Percentiles rank a stretch among this genome's conserved stretches.
These are phyloP conservation scores for Akanthomyces muscarius DNA, from an alignment of 2,329 filamentous ascomycete species.

Conservation along the genomic window DNA sequence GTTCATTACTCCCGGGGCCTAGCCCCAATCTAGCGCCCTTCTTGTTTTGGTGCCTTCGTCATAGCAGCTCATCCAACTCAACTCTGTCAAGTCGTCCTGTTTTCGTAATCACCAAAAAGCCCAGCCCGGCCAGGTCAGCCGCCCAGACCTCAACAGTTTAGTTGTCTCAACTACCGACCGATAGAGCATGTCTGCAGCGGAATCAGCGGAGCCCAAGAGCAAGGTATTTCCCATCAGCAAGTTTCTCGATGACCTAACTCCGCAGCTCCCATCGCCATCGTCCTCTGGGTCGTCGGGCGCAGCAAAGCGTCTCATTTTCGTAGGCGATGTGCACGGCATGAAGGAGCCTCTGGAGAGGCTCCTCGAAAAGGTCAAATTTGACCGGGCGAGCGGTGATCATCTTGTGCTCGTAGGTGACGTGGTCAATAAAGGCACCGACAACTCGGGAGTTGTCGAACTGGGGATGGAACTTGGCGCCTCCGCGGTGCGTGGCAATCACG, in stretches of 20 bases:
- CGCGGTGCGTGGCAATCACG: slow-evolving; percentile 81
- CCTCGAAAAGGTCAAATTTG: slow-evolving; percentile 62
- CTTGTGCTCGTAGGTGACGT: slow-evolving; percentile 71
- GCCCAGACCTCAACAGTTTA: too few relatives aligned
- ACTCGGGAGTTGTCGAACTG: slow-evolving; percentile 67
- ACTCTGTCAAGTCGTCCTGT: too few relatives aligned
- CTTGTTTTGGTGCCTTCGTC: too few relatives aligned
- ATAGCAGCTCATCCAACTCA: too few relatives aligned
- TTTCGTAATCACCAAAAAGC: too few relatives aligned
- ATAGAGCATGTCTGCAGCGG: too few relatives aligned
- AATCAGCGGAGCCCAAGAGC: background rate
- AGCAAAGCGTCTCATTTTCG: slow-evolving; percentile 55
- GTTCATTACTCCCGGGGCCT: too few relatives aligned
- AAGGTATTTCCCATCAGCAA: background rate
- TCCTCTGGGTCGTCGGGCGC: too few relatives aligned
- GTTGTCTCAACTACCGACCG: too few relatives aligned
- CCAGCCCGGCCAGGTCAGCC: too few relatives aligned
- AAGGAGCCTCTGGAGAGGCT: slow-evolving; percentile 59
- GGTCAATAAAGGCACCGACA: slow-evolving; percentile 80
- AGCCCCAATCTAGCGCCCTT: too few relatives aligned
- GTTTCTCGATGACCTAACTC: background rate
- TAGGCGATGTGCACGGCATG: slow-evolving; percentile 89
- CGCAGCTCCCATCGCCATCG: background rate
- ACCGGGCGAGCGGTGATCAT: slow-evolving; percentile 52
- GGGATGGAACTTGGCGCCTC: slow-evolving; percentile 66